These are phyloP conservation scores for Candida buenavistaensis DNA, from an alignment of 1,139 yeast genomes.

Conservation along the genomic window DNA sequence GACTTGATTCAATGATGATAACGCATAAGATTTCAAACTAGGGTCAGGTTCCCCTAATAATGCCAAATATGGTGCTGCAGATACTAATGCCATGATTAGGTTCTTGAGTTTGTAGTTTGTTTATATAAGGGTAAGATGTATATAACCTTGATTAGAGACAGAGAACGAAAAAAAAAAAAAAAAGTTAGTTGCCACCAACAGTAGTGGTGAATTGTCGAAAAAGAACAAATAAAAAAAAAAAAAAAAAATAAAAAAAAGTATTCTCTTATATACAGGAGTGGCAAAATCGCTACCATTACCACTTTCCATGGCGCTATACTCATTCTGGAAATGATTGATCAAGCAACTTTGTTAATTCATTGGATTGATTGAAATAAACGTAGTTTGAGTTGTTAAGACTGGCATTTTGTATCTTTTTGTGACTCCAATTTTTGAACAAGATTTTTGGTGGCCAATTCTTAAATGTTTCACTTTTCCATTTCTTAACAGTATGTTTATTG, in stretches of 20 bases:
- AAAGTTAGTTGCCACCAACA: conserved; percentile 5
- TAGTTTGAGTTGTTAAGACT: background rate
- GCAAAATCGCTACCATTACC: background rate
- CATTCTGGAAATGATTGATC: background rate
- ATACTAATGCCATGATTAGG: conserved; percentile 55
- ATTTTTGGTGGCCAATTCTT: no score
- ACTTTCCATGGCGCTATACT: background rate
- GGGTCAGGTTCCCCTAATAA: conserved; percentile 80
- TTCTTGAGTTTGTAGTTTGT: background rate
- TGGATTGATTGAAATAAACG: conserved; percentile 1
- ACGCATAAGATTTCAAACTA: conserved; percentile 78
- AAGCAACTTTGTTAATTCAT: background rate
- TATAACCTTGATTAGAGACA: background rate
- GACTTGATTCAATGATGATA: conserved; percentile 73
- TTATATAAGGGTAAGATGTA: background rate
- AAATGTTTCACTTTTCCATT: no score
- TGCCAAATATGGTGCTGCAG: conserved; percentile 91
- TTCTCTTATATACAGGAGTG: background rate
- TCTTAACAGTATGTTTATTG: no score
- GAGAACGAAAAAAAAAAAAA: background rate
- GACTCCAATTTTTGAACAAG: no score
- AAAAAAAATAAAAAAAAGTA: background rate
- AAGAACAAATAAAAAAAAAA: background rate
- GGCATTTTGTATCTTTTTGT: background rate
- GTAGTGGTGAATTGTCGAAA: background rate